Conservation (phyloP, 164 flowering plant species). For the Piper longum region DNA sequence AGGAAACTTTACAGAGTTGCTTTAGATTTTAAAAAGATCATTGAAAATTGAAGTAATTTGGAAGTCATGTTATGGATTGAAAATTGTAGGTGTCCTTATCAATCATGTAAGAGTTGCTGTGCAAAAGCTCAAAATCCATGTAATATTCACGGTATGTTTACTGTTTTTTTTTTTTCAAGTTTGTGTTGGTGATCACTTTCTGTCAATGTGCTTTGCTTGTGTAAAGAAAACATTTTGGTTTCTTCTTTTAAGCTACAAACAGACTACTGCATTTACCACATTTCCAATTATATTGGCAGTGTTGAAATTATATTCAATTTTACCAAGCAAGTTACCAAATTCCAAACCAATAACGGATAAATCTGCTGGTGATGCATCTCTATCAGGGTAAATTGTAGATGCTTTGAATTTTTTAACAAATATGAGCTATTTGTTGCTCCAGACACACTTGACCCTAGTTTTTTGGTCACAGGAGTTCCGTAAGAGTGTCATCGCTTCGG, state of each 20-base stretch:
- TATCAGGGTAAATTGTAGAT: slow-evolving; percentile 33
- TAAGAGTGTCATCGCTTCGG: slow-evolving; percentile 41
- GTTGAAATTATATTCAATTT: slow-evolving; percentile 51
- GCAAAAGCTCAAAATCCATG: slow-evolving; percentile 91
- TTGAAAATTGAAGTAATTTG: too few relatives aligned
- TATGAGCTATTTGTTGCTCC: not conserved
- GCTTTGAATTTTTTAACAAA: not conserved
- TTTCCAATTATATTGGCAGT: slow-evolving; percentile 29
- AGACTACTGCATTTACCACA: too few relatives aligned
- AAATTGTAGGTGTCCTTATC: slow-evolving; percentile 68
- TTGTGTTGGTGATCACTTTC: too few relatives aligned
- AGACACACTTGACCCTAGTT: not conserved
- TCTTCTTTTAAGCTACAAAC: too few relatives aligned
- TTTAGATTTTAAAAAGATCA: too few relatives aligned
- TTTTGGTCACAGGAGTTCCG: slow-evolving; percentile 30
- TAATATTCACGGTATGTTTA: slow-evolving; percentile 67
- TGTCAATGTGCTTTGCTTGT: not conserved
- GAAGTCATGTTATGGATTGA: not conserved
- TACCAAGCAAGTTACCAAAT: slow-evolving; percentile 48
- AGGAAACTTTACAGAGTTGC: too few relatives aligned
- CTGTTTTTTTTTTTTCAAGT: not conserved
- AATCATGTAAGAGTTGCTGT: slow-evolving; percentile 94
- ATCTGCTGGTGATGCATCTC: slow-evolving; percentile 30
- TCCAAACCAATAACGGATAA: slow-evolving; percentile 48
- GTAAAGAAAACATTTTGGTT: too few relatives aligned